Percentiles rank a stretch among this genome's conserved stretches.
phyloP scores from a whole-genome alignment of 768 basidiomycete genomes.

The Albatrellus ellisii region DNA sequence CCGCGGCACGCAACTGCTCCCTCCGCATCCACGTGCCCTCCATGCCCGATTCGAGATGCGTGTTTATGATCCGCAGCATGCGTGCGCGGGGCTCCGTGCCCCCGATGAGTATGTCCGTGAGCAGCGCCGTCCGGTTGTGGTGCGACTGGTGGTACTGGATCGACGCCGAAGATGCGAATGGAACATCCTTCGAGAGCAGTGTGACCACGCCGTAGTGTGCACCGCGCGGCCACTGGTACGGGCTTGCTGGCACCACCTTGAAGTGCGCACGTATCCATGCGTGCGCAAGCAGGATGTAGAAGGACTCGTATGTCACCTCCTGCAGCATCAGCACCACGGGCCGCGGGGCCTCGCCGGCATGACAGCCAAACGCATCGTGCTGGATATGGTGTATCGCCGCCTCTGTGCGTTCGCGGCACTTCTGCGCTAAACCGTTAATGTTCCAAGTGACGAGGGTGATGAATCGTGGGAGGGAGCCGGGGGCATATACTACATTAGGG shows the following conservation, averaged over 20 bases:
- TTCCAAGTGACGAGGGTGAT: conserved; percentile 64
- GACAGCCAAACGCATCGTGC: conserved; percentile 34
- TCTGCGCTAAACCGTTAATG: conserved; percentile 32
- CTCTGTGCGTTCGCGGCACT: conserved; percentile 29
- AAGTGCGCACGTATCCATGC: conserved; percentile 55
- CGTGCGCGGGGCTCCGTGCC: conserved; percentile 18
- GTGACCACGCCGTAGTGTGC: conserved; percentile 57
- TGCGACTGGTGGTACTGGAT: conserved; percentile 38
- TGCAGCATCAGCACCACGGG: conserved; percentile 60
- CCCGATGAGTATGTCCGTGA: conserved; percentile 32
- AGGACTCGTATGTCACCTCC: conserved; percentile 38
- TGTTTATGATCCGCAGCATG: conserved; percentile 51
- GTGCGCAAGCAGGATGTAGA: conserved; percentile 36
- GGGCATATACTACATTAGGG: conserved; percentile 17
- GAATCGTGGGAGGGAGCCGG: conserved; percentile 22
- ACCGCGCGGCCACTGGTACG: conserved; percentile 38
- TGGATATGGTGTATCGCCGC: conserved; percentile 43
- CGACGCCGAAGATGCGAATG: conserved; percentile 33
- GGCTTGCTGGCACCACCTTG: conserved; percentile 38
- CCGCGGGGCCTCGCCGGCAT: conserved; percentile 28
- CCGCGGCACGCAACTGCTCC: conserved; percentile 40
- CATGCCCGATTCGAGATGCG: conserved; percentile 58
- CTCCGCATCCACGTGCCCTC: conserved; percentile 25
- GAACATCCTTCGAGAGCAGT: conserved; percentile 44
- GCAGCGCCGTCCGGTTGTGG: conserved; percentile 42